These are phyloP conservation scores for Tolypocladium amazonense DNA, from an alignment of 2,329 filamentous ascomycete genomes.

Conservation along the genomic window DNA sequence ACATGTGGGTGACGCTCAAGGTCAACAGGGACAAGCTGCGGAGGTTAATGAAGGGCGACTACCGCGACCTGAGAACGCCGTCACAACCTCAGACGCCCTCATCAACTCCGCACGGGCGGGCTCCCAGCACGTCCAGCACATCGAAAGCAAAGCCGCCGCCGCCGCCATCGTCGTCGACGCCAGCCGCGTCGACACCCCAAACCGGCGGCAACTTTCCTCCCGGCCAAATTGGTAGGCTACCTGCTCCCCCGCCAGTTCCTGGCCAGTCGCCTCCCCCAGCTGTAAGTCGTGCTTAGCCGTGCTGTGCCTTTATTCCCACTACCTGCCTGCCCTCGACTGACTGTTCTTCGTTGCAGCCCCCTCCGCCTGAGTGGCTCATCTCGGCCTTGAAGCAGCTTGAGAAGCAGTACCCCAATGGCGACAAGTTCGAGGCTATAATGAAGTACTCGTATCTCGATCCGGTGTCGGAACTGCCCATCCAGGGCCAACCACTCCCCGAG, in stretches of 20 bases:
- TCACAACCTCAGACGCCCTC: constrained; percentile 24
- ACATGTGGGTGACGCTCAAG: constrained; percentile 63
- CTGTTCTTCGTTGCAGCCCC: constrained; percentile 45
- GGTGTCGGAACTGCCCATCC: constrained; percentile 54
- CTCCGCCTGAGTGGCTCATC: constrained; percentile 77
- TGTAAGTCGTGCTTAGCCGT: constrained; percentile 38
- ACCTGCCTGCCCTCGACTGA: constrained; percentile 6
- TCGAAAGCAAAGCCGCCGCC: constrained; percentile 23
- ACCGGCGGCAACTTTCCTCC: constrained; percentile 28
- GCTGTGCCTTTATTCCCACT: not conserved
- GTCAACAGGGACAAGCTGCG: constrained; percentile 62
- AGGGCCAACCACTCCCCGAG: constrained; percentile 44
- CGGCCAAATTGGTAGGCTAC: constrained; percentile 54
- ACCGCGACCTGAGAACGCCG: constrained; percentile 25
- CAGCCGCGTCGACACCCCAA: constrained; percentile 23
- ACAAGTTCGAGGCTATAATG: constrained; percentile 85
- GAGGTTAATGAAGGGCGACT: constrained; percentile 49
- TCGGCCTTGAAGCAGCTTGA: constrained; percentile 60
- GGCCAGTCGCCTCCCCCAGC: constrained; percentile 44
- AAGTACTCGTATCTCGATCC: constrained; percentile 74
- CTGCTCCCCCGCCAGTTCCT: constrained; percentile 51
- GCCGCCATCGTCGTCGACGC: constrained; percentile 28
- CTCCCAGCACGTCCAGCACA: constrained; percentile 17
- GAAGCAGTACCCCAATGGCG: constrained; percentile 59
- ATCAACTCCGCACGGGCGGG: constrained; percentile 16